Conservation (phyloP, 352 stramenopile genomes). For the Pythium sukuiense region DNA sequence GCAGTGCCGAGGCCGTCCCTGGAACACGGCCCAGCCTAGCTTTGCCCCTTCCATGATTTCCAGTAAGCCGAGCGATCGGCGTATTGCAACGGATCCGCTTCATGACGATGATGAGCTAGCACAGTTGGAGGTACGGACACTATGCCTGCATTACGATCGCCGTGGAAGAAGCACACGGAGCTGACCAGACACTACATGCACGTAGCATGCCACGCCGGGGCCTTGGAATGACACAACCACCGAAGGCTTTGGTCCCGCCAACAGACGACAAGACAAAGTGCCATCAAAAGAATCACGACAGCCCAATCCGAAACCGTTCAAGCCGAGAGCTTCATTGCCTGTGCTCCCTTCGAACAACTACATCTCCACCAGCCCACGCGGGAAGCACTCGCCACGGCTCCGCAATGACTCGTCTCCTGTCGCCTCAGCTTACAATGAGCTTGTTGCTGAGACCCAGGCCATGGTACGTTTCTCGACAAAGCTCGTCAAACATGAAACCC, state of each 20-base stretch:
- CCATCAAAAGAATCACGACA: not conserved
- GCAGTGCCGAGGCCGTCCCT: not conserved
- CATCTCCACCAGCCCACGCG: conserved; percentile 9
- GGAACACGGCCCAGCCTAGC: not conserved
- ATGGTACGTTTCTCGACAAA: conserved; percentile 34
- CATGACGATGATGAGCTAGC: conserved; percentile 27
- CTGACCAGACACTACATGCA: not conserved
- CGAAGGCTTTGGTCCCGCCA: not conserved
- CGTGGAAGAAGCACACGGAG: not conserved
- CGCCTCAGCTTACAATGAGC: conserved; percentile 47
- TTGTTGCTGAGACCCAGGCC: conserved; percentile 44
- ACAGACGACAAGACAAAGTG: not conserved
- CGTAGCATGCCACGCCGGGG: conserved; percentile 22
- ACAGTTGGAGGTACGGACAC: conserved; percentile 19
- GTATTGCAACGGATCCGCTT: conserved; percentile 7
- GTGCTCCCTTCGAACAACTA: conserved; percentile 14
- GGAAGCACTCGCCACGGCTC: conserved; percentile 2
- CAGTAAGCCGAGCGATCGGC: not conserved
- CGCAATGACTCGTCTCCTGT: conserved; percentile 36
- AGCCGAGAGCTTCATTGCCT: conserved; percentile 3
- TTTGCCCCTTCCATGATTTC: conserved; percentile 6
- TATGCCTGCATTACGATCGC: not conserved
- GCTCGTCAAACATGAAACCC: not conserved
- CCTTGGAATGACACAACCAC: conserved; percentile 24
- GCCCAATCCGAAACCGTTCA: not conserved